A percentile compares a stretch with the other conserved stretches of the same genome.
These are phyloP conservation scores for Fistulina hepatica DNA, from an alignment of 1,284 basidiomycete species.

Conservation along the genomic window DNA sequence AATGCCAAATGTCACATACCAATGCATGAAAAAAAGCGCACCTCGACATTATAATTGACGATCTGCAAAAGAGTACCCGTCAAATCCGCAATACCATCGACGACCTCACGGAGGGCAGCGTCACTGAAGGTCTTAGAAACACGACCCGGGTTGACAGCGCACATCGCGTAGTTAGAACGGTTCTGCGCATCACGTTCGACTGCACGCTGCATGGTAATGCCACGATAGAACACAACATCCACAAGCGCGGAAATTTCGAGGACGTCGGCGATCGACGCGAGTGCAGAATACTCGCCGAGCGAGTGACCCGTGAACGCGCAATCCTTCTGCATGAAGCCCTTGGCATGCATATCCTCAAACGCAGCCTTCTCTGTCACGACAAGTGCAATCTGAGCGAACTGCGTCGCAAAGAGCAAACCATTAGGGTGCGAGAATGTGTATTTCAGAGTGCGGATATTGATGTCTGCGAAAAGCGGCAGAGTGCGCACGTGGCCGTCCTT, in stretches of 20 bases:
- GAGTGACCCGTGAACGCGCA: slow-evolving; percentile 97
- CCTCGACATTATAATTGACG: slow-evolving; percentile 97
- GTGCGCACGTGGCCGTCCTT: slow-evolving; percentile 93
- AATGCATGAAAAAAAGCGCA: slow-evolving; percentile 25
- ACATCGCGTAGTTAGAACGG: slow-evolving; percentile 97
- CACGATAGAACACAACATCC: slow-evolving; percentile 98
- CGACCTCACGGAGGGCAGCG: slow-evolving; percentile 86
- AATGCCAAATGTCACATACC: too few relatives aligned
- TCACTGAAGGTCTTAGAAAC: slow-evolving; percentile 93
- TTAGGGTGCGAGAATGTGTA: slow-evolving; percentile 97
- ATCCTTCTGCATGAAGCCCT: slow-evolving; percentile 86
- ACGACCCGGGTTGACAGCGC: slow-evolving; percentile 93
- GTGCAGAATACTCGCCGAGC: slow-evolving; percentile 94
- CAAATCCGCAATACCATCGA: slow-evolving; percentile 74
- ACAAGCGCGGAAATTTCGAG: slow-evolving; percentile 93
- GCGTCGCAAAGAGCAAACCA: slow-evolving; percentile 93
- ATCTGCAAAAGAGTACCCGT: slow-evolving; percentile 86
- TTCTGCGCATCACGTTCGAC: slow-evolving; percentile 90
- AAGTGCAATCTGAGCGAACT: slow-evolving; percentile 96
- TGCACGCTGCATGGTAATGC: slow-evolving; percentile 98
- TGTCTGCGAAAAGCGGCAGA: slow-evolving; percentile 88
- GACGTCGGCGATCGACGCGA: slow-evolving; percentile 94
- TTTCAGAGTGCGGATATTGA: slow-evolving; percentile 82
- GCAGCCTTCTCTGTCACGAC: slow-evolving; percentile 97
- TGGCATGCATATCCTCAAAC: slow-evolving; percentile 95